These are phyloP conservation scores for Trichoderma afroharzianum DNA, from an alignment of 2,329 filamentous ascomycete species.

Conservation along the genomic window DNA sequence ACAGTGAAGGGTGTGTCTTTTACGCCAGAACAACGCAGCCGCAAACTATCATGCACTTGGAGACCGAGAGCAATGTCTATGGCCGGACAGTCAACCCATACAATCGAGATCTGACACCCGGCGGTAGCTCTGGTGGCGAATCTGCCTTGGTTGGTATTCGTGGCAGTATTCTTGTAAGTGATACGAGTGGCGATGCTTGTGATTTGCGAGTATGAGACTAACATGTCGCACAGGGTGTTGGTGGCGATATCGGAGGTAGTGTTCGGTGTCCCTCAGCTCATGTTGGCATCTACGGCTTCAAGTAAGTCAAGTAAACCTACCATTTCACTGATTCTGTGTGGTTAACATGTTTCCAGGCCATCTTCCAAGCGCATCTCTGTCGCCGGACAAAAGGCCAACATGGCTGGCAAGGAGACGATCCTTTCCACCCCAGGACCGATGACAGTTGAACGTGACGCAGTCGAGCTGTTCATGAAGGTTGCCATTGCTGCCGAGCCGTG, in stretches of 20 bases:
- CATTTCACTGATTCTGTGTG: not conserved
- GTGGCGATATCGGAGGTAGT: constrained; percentile 42
- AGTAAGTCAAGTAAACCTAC: not conserved
- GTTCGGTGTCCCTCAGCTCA: constrained; percentile 37
- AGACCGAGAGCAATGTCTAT: constrained; percentile 61
- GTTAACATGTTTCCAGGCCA: constrained; percentile 15
- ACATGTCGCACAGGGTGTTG: constrained; percentile 27
- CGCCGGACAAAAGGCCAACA: constrained; percentile 26
- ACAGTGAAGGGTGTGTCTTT: constrained; percentile 35
- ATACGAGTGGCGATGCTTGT: constrained; percentile 16
- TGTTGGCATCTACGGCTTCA: constrained; percentile 18
- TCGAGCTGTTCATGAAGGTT: constrained; percentile 36
- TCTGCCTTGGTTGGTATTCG: constrained; percentile 39
- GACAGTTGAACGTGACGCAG: constrained; percentile 32
- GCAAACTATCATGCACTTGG: constrained; percentile 52
- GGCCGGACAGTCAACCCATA: constrained; percentile 61
- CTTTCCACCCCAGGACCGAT: constrained; percentile 33
- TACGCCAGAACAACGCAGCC: constrained; percentile 69
- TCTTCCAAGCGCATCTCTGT: constrained; percentile 30
- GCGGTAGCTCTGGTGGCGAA: constrained; percentile 62
- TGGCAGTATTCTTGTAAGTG: constrained; percentile 36
- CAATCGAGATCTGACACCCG: constrained; percentile 57
- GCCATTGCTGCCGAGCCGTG: constrained; percentile 32
- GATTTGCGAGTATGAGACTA: not conserved
- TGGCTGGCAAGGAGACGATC: constrained; percentile 36